These are phyloP conservation scores for Trichoderma gamsii DNA, from an alignment of 495 filamentous ascomycete genomes.

Conservation along the genomic window DNA sequence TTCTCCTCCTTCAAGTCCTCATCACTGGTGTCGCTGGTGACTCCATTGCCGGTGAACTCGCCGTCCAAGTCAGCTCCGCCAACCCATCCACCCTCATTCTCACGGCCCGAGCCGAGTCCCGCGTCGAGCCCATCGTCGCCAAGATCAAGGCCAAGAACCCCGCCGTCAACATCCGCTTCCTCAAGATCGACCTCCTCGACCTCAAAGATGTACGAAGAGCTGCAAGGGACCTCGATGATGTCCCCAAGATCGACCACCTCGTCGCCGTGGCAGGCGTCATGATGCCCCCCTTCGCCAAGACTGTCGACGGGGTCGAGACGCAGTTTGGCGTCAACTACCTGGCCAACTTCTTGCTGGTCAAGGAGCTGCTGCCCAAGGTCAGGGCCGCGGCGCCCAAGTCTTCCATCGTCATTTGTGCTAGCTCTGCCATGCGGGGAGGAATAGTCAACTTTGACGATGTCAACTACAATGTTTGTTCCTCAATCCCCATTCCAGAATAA, in stretches of 20 bases:
- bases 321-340: conserved; percentile 4
- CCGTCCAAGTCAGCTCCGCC: not conserved
- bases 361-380: conserved; percentile 9
- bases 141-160: conserved; percentile 5
- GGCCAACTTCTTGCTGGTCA: conserved; percentile 10
- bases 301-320: not conserved
- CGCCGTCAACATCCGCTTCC: not conserved
- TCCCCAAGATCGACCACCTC: conserved; percentile 3
- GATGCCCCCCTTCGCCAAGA: not conserved
- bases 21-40: not conserved
- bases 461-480: conserved; percentile 6
- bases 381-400: not conserved
- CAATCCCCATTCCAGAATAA: not conserved
- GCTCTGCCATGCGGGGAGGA: not conserved
- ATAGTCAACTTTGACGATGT: not conserved
- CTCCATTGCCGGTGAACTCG: conserved; percentile 5
- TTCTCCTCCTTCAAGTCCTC: not conserved
- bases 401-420: not conserved
- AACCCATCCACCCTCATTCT: not conserved
- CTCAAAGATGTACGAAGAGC: not conserved
- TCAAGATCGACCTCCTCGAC: not conserved
- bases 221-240: not conserved
- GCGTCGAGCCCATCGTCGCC: conserved; percentile 5
- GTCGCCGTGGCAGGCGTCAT: conserved; percentile 10
- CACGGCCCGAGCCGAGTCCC: not conserved